A percentile compares a stretch with the other conserved stretches of the same genome.
These are phyloP conservation scores for Sporisorium iseilematis-ciliati DNA, from an alignment of 1,284 basidiomycete genomes.

Conservation along the genomic window DNA sequence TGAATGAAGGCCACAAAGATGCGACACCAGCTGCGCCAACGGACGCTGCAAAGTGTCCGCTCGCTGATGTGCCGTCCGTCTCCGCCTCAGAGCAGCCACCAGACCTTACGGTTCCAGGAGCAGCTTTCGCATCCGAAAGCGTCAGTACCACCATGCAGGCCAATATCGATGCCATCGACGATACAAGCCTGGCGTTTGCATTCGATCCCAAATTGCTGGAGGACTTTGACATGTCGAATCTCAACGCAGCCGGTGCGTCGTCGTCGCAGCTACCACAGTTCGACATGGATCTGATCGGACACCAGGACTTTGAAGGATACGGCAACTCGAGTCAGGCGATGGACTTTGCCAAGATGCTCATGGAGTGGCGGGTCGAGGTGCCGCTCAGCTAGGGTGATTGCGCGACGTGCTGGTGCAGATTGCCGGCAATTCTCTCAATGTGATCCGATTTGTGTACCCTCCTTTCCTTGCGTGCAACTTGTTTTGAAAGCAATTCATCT, in stretches of 20 bases:
- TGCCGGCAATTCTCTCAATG: background rate
- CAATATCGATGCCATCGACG: background rate
- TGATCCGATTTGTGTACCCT: background rate
- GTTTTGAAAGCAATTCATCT: background rate
- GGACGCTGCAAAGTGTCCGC: background rate
- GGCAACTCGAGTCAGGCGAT: conserved; percentile 39
- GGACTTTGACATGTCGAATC: conserved; percentile 11
- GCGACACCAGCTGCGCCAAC: background rate
- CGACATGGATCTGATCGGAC: conserved; percentile 43
- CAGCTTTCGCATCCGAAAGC: background rate
- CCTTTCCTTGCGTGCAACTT: background rate
- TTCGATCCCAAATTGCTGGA: conserved; percentile 29
- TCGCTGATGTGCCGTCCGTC: background rate
- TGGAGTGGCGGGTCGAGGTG: conserved; percentile 43
- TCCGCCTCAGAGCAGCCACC: background rate
- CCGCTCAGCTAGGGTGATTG: conserved; percentile 15
- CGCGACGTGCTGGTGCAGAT: too few species aligned
- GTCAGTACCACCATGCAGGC: conserved; percentile 7
- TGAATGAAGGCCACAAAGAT: conserved; percentile 12
- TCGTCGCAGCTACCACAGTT: conserved; percentile 29
- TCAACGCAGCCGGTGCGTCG: conserved; percentile 1
- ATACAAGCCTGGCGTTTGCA: conserved; percentile 5
- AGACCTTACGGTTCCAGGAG: background rate
- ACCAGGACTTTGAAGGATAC: conserved; percentile 41
- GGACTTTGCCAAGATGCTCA: conserved; percentile 51